Conservation (phyloP, 331 rosid species). For the Saraca asoca region DNA sequence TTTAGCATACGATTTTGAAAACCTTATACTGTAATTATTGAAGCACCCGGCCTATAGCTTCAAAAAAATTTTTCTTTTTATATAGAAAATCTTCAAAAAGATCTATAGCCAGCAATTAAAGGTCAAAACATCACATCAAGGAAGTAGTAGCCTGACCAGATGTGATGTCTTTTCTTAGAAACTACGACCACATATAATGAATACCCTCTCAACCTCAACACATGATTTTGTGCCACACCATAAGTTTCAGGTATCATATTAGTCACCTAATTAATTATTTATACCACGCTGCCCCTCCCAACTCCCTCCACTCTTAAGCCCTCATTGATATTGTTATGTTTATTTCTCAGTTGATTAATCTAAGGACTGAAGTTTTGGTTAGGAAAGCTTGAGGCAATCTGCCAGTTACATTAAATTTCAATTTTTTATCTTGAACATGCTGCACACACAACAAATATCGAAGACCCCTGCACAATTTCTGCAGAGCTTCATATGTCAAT, state of each 20-base stretch:
- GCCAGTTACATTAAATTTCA: not conserved
- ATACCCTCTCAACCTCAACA: constrained; percentile 18
- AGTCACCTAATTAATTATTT: not conserved
- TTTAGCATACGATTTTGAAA: not conserved
- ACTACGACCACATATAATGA: too few relatives aligned
- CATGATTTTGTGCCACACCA: not conserved
- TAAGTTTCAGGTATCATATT: not conserved
- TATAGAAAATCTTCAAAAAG: too few relatives aligned
- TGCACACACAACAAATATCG: not conserved
- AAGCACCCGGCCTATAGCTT: not conserved
- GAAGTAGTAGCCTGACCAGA: too few relatives aligned
- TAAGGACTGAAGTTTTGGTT: too few relatives aligned
- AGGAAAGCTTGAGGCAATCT: too few relatives aligned
- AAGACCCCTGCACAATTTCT: not conserved
- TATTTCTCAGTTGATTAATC: too few relatives aligned
- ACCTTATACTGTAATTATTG: not conserved
- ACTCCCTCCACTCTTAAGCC: not conserved
- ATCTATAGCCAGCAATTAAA: too few relatives aligned
- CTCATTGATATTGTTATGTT: not conserved
- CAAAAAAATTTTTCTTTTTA: too few relatives aligned
- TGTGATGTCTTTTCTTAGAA: too few relatives aligned
- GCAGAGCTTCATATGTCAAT: not conserved
- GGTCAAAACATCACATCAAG: too few relatives aligned
- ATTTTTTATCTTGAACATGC: not conserved
- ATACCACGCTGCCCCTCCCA: too few relatives aligned